Evolutionary conservation across 2,329 filamentous ascomycete genomes (phyloP), one percentile per base, ranked within the genome.

Genomic region (Penicillium sclerotigenum): DNA sequence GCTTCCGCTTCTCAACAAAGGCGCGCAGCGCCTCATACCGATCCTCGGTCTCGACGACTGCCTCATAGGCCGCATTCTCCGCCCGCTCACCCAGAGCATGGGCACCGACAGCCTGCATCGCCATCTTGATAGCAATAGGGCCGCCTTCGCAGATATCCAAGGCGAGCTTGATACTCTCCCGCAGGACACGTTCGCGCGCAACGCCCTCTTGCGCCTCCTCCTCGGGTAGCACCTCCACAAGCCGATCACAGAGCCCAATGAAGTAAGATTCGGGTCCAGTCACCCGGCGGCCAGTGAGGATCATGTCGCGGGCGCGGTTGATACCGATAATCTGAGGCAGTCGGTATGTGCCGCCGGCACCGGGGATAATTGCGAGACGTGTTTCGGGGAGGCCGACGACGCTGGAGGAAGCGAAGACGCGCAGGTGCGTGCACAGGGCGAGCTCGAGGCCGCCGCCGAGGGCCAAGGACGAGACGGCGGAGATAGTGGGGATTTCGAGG

Each of bases 361-460:
- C 94, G 3, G 94, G 94, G 62, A 99, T 89, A 71, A 99, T 99
- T 54, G 89, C 94, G 2, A 99, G 83, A 2, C 92, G 83, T 1
- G 94, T 97, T 73, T 99, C 94, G 1, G 94, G 94, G 5, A 97
- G 84, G 0, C 86, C 92, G 52, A 99, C 85, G 24, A 81, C 78
- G 16, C 91, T 89, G 33, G 87, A 89, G 37, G 89, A 91, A 31
- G 87, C 83, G 63, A 97, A 87, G 50, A 99, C 87, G 63, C 94
- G 90, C 75, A 99, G 86, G 74, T 94, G 87, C 1, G 93, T 96
- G 64, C 88, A 87, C 7, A 99, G 85, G 1, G 91, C 93, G 51
- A 99, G 84, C 77, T 99, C 94, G 62, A 99, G 86, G 45, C 94
- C 94, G 67, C 94, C 94, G 60, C 94, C 94, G 29, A 97, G 87